Evolutionary conservation across 108 stramenopile species (phyloP), one percentile per base, ranked within the genome.

Genomic region (Skeletonema marinoi): DNA sequence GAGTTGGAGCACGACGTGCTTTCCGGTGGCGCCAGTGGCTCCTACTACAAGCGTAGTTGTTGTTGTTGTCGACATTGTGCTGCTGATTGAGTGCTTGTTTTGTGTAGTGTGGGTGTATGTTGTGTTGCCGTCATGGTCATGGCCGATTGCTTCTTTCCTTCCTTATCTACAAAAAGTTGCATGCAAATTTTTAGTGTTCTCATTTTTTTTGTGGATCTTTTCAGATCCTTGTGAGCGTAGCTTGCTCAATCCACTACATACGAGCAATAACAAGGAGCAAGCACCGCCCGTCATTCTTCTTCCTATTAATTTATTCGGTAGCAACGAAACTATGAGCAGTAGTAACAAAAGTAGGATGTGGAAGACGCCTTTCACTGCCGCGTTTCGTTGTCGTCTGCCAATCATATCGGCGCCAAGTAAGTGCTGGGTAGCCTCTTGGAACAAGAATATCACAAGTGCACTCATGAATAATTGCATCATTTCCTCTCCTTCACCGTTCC

Each of bases 1-100:
- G 10, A 89, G 68, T 62, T 85, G 81, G 31, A 51, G 62, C 17
- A 88, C 87, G 16, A 90, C 86, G 66, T 87, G 84, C 41, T 77
- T 85, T 16, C 89, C 89, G 36, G 89, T 90, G 19, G 75, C 84
- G 16, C 87, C 87, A 33, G 87, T 90, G 33, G 87, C 81, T 30
- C 89, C 86, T 12, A 88, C 73, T 9, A 88, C 84, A 5, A 88
- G 76, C 1, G 77, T 68, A 21, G 68, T 68, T 25, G 36, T 73
- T 21, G 62, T 78, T 11, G n/a, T 19, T 6, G 50, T 51, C 50
- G 50, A 3, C 50, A 19, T 51, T 4, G 21, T 51, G 50, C 19
- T 51, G n/a, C 1, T 51, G n/a, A 19, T 5, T 51, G 11, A 8
- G 44, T 46, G 14, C 25, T 25, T 25, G 25, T 25, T 25, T 25